phyloP scores from a whole-genome alignment of 768 basidiomycete species.

The Leucosporidium scottii region DNA sequence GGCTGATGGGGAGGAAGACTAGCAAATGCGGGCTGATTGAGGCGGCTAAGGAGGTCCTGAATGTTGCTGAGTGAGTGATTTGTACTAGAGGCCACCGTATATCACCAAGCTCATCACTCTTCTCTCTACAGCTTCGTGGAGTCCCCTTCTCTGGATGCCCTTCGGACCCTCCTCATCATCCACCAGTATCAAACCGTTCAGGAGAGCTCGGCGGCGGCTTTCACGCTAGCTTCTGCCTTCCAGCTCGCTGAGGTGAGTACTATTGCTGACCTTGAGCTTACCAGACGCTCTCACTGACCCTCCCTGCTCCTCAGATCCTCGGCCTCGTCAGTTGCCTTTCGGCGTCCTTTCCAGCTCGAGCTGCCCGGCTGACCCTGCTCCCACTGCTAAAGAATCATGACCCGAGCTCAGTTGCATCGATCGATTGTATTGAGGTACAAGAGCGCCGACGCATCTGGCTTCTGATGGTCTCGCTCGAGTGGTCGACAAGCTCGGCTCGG shows the following conservation, averaged over 20 bases:
- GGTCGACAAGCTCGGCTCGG: constrained; percentile 12
- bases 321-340: constrained; percentile 7
- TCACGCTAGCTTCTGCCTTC: constrained; percentile 13
- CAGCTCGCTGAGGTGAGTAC: constrained; percentile 6
- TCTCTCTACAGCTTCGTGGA: constrained; percentile 8
- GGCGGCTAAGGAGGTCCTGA: constrained; percentile 20
- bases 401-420: not conserved
- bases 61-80: constrained; percentile 16
- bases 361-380: too few relatives aligned
- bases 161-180: constrained; percentile 24
- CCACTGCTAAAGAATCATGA: constrained; percentile 24
- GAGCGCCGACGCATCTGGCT: constrained; percentile 29
- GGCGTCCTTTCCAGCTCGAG: too few relatives aligned
- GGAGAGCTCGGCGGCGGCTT: not conserved
- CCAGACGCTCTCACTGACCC: not conserved
- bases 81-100: not conserved
- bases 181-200: constrained; percentile 8
- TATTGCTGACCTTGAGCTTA: too few relatives aligned
- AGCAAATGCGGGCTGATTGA: not conserved
- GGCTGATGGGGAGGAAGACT: constrained; percentile 5
- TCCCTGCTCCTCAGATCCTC: not conserved
- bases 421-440: constrained; percentile 11
- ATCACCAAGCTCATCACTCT: too few relatives aligned
- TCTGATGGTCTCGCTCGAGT: constrained; percentile 22
- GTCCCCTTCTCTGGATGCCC: constrained; percentile 18